Evolutionary conservation across 768 basidiomycete genomes (phyloP).

Genomic region (Calvatia gigantea): DNA sequence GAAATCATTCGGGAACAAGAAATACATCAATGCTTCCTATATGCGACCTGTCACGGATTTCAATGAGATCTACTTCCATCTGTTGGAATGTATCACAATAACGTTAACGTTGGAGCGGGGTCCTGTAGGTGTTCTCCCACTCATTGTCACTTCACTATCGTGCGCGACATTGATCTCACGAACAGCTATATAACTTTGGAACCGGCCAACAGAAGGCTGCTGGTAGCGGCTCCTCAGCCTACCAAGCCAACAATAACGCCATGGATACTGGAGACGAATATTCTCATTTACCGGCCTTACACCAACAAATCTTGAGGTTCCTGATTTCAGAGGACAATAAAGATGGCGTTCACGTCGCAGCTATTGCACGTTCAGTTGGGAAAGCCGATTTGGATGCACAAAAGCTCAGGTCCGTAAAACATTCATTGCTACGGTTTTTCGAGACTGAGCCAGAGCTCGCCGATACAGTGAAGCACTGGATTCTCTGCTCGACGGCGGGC

Average conservation of each 20-base stretch:
- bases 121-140: conserved; percentile 37
- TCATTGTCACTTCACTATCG: neutral
- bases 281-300: conserved; percentile 52
- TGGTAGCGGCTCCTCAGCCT: conserved; percentile 30
- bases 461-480: conserved; percentile 65
- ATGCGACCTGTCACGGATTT: conserved; percentile 66
- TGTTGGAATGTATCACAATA: conserved; percentile 70
- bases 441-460: neutral
- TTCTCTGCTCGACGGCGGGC: conserved; percentile 73
- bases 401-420: conserved; percentile 58
- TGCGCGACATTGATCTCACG: conserved; percentile 1
- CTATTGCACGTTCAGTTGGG: conserved; percentile 65
- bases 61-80: conserved; percentile 81
- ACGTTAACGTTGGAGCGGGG: conserved; percentile 66
- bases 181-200: conserved; percentile 30
- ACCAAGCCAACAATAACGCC: conserved; percentile 30
- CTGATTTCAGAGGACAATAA: conserved; percentile 44
- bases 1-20: conserved; percentile 78
- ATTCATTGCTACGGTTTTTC: neutral
- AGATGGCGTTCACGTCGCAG: conserved; percentile 74
- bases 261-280: conserved; percentile 39
- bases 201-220: conserved; percentile 19
- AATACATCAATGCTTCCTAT: conserved; percentile 76
- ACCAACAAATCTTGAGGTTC: conserved; percentile 64
- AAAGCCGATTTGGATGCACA: conserved; percentile 39